phyloP scores from a whole-genome alignment of 768 basidiomycete species.

The Tephrocybe sp. region DNA sequence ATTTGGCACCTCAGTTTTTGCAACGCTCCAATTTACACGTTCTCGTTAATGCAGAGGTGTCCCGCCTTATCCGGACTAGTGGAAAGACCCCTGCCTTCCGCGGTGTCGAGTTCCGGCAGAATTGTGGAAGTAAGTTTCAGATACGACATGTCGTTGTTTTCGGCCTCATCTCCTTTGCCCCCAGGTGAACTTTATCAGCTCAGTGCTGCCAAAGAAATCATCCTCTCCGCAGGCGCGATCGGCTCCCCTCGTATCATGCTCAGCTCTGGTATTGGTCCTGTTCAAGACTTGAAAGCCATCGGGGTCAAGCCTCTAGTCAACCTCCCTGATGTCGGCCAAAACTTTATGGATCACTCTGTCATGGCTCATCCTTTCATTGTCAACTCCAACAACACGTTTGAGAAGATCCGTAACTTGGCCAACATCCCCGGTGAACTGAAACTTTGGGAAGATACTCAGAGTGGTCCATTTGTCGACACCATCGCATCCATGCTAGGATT shows the following conservation, averaged over 20 bases:
- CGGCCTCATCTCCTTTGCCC: not conserved
- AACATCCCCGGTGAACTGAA: conserved; percentile 3
- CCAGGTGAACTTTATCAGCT: conserved; percentile 7
- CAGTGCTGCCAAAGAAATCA: conserved; percentile 49
- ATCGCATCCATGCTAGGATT: conserved; percentile 20
- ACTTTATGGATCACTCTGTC: conserved; percentile 33
- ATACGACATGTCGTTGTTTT: not conserved
- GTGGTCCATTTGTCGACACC: conserved; percentile 11
- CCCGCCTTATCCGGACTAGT: conserved; percentile 10
- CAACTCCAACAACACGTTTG: conserved; percentile 10
- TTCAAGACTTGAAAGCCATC: conserved; percentile 12
- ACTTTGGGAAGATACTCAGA: not conserved
- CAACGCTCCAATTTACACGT: conserved; percentile 14
- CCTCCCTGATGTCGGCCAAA: conserved; percentile 33
- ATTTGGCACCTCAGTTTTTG: conserved; percentile 8
- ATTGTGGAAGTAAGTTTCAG: not conserved
- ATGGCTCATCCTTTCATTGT: conserved; percentile 14
- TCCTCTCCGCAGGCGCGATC: conserved; percentile 39
- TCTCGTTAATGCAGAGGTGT: conserved; percentile 15
- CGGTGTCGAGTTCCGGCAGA: not conserved
- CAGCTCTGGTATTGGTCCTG: conserved; percentile 34
- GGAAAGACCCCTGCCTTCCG: not conserved
- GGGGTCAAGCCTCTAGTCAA: conserved; percentile 23
- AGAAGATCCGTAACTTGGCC: conserved; percentile 4
- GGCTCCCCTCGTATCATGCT: conserved; percentile 35